A percentile compares a stretch with the other conserved stretches of the same genome.
These are phyloP conservation scores for Trichoderma aggressivum DNA, from an alignment of 2,329 filamentous ascomycete species.

Conservation along the genomic window DNA sequence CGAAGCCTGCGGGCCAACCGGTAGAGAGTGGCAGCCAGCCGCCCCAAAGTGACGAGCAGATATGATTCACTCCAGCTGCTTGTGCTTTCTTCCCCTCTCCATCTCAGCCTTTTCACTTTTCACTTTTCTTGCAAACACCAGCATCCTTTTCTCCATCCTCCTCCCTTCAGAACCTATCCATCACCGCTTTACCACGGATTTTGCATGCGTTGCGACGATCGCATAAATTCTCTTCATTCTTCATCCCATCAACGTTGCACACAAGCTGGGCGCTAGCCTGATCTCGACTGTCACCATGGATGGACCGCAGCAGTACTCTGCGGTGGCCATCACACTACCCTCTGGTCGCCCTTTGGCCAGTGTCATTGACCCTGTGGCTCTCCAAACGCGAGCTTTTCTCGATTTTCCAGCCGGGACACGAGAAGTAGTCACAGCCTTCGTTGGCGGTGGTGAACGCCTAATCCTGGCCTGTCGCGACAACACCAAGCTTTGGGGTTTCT, in stretches of 20 bases:
- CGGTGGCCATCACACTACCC: conserved; percentile 14
- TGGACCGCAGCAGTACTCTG: neutral
- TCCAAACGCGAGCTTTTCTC: conserved; percentile 10
- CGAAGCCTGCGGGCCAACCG: neutral
- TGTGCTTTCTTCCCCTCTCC: neutral
- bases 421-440: conserved; percentile 26
- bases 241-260: neutral
- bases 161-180: neutral
- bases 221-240: neutral
- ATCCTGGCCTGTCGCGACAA: conserved; percentile 23
- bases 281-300: neutral
- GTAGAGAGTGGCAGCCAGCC: conserved; percentile 1
- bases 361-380: conserved; percentile 1
- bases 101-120: neutral
- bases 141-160: neutral
- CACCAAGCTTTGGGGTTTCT: conserved; percentile 24
- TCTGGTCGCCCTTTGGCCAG: conserved; percentile 4
- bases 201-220: neutral
- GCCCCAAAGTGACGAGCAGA: conserved; percentile 1
- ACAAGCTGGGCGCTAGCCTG: neutral
- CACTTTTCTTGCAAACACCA: neutral
- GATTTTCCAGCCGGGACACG: conserved; percentile 12
- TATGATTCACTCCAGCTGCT: conserved; percentile 14
- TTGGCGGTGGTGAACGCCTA: conserved; percentile 24
- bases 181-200: neutral